Evolutionary conservation across 768 basidiomycete genomes (phyloP).

Genomic region (Cystofilobasidium ferigula): DNA sequence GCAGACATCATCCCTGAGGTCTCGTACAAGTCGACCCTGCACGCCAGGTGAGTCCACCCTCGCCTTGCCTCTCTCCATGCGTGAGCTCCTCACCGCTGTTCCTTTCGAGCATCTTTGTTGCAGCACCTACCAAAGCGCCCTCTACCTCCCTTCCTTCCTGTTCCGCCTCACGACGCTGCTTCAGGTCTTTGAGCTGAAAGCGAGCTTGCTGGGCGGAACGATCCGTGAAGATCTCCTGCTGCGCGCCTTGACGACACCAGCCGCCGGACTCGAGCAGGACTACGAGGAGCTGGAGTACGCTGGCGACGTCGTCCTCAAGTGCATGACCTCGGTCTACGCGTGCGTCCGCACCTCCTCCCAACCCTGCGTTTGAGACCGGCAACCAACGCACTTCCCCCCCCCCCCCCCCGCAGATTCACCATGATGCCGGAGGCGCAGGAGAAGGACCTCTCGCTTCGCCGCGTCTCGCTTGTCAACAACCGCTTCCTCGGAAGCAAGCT

Average conservation of each 20-base stretch:
- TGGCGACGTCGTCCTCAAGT: constrained; percentile 77
- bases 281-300: constrained; percentile 78
- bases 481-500: constrained; percentile 51
- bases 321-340: constrained; percentile 59
- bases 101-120: not conserved
- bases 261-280: constrained; percentile 57
- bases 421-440: constrained; percentile 55
- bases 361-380: not conserved
- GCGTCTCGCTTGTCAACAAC: constrained; percentile 67
- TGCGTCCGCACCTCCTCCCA: not conserved
- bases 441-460: constrained; percentile 54
- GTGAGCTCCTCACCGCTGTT: too few species aligned
- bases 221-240: constrained; percentile 54
- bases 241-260: constrained; percentile 58
- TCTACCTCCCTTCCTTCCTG: constrained; percentile 63
- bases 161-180: constrained; percentile 62
- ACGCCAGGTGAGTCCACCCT: constrained; percentile 36
- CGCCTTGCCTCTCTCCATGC: constrained; percentile 49
- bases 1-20: constrained; percentile 76
- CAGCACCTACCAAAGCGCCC: constrained; percentile 57
- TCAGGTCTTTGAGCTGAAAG: constrained; percentile 67
- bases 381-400: too few species aligned
- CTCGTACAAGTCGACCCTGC: constrained; percentile 40
- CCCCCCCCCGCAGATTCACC: constrained; percentile 43
- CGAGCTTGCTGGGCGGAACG: constrained; percentile 52